phyloP scores from a whole-genome alignment of 2,329 filamentous ascomycete genomes.

The Phialocephala sp. region DNA sequence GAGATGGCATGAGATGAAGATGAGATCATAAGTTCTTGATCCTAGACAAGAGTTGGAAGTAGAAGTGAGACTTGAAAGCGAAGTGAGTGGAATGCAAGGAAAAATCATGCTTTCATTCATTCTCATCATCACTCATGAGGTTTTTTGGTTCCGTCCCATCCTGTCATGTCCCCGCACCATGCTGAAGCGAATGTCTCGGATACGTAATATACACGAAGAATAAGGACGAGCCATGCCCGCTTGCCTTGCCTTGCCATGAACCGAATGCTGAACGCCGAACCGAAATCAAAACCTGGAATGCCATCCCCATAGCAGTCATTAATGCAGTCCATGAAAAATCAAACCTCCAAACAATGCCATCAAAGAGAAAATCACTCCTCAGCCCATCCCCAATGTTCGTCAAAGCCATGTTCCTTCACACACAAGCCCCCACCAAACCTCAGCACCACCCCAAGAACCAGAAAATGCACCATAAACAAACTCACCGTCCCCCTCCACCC shows the following conservation, averaged over 20 bases:
- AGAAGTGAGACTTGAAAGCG: too few species aligned
- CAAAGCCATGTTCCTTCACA: conserved; percentile 16
- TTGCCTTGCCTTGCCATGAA: not conserved
- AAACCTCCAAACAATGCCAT: not conserved
- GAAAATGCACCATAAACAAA: conserved; percentile 53
- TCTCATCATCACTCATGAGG: not conserved
- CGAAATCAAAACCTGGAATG: not conserved
- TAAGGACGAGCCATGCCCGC: not conserved
- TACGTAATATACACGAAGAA: not conserved
- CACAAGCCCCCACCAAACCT: conserved; percentile 44
- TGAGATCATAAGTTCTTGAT: too few species aligned
- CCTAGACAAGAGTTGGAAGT: too few species aligned
- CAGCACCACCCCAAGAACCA: conserved; percentile 49
- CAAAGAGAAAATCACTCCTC: not conserved
- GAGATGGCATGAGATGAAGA: too few species aligned
- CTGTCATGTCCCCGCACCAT: not conserved
- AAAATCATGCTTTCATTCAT: not conserved
- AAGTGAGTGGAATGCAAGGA: not conserved
- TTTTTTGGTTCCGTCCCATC: not conserved
- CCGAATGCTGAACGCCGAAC: not conserved
- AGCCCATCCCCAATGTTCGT: conserved; percentile 21
- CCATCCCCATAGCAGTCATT: not conserved
- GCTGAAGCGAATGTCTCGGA: not conserved
- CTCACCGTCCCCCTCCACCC: conserved; percentile 47
- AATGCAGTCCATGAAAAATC: not conserved